phyloP scores from a whole-genome alignment of 441 rosid genomes.

The Metrosideros polymorpha region DNA sequence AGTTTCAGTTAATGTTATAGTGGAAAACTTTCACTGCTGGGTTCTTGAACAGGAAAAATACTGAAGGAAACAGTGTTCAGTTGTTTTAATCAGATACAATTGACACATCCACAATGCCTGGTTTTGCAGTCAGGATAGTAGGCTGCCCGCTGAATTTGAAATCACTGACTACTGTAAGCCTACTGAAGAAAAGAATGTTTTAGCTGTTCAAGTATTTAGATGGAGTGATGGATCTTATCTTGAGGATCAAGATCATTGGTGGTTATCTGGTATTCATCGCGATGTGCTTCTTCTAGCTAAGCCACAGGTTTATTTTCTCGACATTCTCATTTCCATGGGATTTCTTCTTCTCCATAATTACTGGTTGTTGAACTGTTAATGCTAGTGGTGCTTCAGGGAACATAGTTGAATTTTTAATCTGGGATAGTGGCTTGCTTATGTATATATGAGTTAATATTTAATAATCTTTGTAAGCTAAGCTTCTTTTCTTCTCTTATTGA shows the following conservation, averaged over 20 bases:
- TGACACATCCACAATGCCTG: not conserved
- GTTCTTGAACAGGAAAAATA: not conserved
- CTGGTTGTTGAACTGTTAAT: not conserved
- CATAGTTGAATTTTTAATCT: not conserved
- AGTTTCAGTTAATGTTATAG: not conserved
- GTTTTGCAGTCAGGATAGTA: constrained; percentile 86
- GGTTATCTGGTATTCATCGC: constrained; percentile 96
- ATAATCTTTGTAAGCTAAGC: not conserved
- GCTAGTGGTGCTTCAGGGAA: not conserved
- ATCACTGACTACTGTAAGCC: constrained; percentile 81
- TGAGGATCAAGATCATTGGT: constrained; percentile 99
- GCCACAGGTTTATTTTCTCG: constrained; percentile 54
- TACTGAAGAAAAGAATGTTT: constrained; percentile 70
- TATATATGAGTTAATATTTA: not conserved
- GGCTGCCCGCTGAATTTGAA: constrained; percentile 98
- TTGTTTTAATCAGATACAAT: not conserved
- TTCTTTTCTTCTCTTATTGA: not conserved
- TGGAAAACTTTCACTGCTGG: not conserved
- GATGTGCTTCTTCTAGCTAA: constrained; percentile 97
- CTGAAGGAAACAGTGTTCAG: not conserved
- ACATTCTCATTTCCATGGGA: not conserved
- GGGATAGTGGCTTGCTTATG: not conserved
- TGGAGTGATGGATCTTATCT: constrained; percentile 99
- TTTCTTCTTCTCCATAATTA: not conserved
- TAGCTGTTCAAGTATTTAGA: constrained; percentile 95